A percentile compares a stretch with the other conserved stretches of the same genome.
Conservation (phyloP, 129 eudicot species). For the Flaveria linearis region DNA sequence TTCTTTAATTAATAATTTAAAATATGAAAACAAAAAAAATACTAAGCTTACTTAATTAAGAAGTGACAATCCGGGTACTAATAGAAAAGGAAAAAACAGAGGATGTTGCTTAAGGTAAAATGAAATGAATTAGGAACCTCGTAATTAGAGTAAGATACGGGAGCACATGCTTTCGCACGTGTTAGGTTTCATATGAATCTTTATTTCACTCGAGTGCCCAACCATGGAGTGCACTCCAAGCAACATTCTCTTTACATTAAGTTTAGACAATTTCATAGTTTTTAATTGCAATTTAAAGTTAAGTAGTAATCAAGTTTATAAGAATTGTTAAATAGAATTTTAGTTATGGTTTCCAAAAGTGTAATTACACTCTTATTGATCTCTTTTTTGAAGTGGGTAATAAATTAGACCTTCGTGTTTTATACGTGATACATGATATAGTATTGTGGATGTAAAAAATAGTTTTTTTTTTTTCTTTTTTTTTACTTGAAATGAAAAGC, state of each 20-base stretch:
- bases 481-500: too few relatives aligned
- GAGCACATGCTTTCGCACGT: slow-evolving; percentile 35
- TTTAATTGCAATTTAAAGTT: too few relatives aligned
- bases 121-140: slow-evolving; percentile 28
- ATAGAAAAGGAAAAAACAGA: background rate
- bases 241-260: background rate
- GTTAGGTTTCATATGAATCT: slow-evolving; percentile 35
- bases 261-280: too few relatives aligned
- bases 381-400: too few relatives aligned
- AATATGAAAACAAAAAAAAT: too few relatives aligned
- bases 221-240: slow-evolving; percentile 38
- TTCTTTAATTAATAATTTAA: background rate
- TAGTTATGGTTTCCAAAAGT: too few relatives aligned
- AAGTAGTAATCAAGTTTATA: too few relatives aligned
- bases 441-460: background rate
- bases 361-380: too few relatives aligned
- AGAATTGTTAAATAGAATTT: too few relatives aligned
- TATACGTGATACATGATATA: background rate
- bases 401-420: too few relatives aligned
- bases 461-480: too few relatives aligned
- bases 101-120: slow-evolving; percentile 34
- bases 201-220: slow-evolving; percentile 29
- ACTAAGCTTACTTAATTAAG: background rate
- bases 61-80: background rate
- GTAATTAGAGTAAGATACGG: slow-evolving; percentile 28